Percentiles rank a stretch among this genome's conserved stretches.
Evolutionary conservation across 768 basidiomycete genomes (phyloP).

Genomic region (Hericium alpestre): DNA sequence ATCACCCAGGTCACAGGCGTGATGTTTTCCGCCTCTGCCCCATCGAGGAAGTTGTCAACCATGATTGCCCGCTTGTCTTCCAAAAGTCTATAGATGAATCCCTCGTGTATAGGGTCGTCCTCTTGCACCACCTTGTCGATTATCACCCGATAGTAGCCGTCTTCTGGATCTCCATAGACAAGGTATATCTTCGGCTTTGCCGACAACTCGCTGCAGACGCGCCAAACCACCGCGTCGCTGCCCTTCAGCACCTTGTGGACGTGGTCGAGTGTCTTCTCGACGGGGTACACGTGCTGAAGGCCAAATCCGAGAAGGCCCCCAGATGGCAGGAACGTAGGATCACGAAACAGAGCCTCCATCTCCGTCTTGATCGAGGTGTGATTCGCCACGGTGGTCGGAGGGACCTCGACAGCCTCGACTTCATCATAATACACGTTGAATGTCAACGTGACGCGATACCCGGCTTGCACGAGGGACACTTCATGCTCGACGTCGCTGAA

Average conservation of each 20-base stretch:
- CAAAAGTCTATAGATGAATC: background rate
- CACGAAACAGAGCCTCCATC: background rate
- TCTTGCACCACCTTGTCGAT: background rate
- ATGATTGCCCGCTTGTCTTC: background rate
- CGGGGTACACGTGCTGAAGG: constrained; percentile 1
- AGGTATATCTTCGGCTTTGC: background rate
- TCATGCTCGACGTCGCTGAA: constrained; percentile 37
- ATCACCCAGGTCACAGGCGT: constrained; percentile 1
- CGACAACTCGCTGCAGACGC: background rate
- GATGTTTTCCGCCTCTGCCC: background rate
- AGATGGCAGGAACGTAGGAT: constrained; percentile 1
- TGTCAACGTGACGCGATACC: constrained; percentile 33
- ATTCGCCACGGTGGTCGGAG: background rate
- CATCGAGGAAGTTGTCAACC: background rate
- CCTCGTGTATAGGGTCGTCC: background rate
- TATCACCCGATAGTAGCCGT: background rate
- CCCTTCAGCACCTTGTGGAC: constrained; percentile 1
- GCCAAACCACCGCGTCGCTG: background rate
- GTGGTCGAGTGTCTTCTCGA: background rate
- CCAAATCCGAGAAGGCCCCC: constrained; percentile 2
- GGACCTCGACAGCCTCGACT: background rate
- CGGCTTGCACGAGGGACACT: constrained; percentile 28
- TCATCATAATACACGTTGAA: constrained; percentile 26
- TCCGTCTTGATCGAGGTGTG: background rate
- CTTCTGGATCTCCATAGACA: background rate